Conservation (phyloP, 2,329 filamentous ascomycete species). For the Arthrinium puccinioides region DNA sequence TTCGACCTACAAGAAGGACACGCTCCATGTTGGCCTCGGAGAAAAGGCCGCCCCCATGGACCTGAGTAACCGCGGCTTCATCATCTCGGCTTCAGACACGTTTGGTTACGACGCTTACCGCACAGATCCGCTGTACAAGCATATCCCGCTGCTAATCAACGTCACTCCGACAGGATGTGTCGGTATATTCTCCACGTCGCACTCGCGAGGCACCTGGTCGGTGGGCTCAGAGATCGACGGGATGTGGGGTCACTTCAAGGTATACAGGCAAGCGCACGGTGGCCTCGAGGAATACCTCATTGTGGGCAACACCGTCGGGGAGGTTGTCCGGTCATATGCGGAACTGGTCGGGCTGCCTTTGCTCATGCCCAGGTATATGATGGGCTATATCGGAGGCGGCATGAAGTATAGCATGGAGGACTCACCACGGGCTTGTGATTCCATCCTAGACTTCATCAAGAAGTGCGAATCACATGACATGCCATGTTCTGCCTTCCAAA, state of each 20-base stretch:
- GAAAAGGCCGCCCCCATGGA: constrained; percentile 71
- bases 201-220: constrained; percentile 56
- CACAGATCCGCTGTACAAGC: constrained; percentile 69
- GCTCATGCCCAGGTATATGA: constrained; percentile 63
- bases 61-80: constrained; percentile 58
- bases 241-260: constrained; percentile 69
- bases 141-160: constrained; percentile 66
- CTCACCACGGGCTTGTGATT: constrained; percentile 45
- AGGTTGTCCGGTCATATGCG: constrained; percentile 60
- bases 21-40: constrained; percentile 60
- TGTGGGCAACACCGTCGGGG: constrained; percentile 57
- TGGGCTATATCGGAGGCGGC: constrained; percentile 64
- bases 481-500: constrained; percentile 64
- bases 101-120: constrained; percentile 68
- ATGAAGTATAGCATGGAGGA: constrained; percentile 47
- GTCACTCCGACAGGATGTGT: constrained; percentile 57
- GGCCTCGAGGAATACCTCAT: constrained; percentile 67
- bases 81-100: constrained; percentile 61
- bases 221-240: constrained; percentile 69
- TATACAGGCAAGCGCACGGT: constrained; percentile 65
- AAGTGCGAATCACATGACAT: constrained; percentile 59
- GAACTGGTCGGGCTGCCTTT: constrained; percentile 61
- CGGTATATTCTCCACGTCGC: constrained; percentile 60
- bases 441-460: constrained; percentile 51
- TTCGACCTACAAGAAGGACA: constrained; percentile 51